Evolutionary conservation across 129 eudicot genomes (phyloP).

Genomic region (Pittosporum tobira): DNA sequence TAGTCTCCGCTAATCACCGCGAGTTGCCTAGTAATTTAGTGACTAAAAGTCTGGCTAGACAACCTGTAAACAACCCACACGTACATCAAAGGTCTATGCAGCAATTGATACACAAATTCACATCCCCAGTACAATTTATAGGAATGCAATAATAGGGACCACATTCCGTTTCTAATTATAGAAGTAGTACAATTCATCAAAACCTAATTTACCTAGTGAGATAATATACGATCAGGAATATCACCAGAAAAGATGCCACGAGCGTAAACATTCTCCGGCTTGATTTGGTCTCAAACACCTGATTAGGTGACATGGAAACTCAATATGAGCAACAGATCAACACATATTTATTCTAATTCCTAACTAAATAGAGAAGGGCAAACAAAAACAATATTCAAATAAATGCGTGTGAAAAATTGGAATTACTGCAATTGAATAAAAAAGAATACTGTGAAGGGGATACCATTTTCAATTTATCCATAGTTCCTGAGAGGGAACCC

Average conservation of each 20-base stretch:
- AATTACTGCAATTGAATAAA: not conserved
- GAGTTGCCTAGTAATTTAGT: too few species aligned
- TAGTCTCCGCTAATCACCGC: too few species aligned
- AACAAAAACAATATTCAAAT: not conserved
- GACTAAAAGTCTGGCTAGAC: too few species aligned
- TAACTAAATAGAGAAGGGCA: not conserved
- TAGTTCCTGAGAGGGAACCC: slow-evolving; percentile 84
- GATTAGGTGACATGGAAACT: not conserved
- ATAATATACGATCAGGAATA: slow-evolving; percentile 68
- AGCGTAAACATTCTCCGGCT: slow-evolving; percentile 72
- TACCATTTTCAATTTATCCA: slow-evolving; percentile 96
- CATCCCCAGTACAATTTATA: not conserved
- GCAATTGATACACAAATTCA: slow-evolving; percentile 2
- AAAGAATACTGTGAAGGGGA: not conserved
- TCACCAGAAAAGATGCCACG: slow-evolving; percentile 74
- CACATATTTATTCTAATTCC: not conserved
- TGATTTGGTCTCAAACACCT: slow-evolving; percentile 97
- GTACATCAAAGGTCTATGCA: too few species aligned
- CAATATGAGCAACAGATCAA: not conserved
- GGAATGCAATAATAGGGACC: not conserved
- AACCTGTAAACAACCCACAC: too few species aligned
- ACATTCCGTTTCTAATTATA: not conserved
- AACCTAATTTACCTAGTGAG: slow-evolving; percentile 56
- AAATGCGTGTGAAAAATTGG: not conserved
- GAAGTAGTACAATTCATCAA: slow-evolving; percentile 6